Evolutionary conservation across 306 rosid species (phyloP), one percentile per base, ranked within the genome.

Genomic region (Vigna radiata): DNA sequence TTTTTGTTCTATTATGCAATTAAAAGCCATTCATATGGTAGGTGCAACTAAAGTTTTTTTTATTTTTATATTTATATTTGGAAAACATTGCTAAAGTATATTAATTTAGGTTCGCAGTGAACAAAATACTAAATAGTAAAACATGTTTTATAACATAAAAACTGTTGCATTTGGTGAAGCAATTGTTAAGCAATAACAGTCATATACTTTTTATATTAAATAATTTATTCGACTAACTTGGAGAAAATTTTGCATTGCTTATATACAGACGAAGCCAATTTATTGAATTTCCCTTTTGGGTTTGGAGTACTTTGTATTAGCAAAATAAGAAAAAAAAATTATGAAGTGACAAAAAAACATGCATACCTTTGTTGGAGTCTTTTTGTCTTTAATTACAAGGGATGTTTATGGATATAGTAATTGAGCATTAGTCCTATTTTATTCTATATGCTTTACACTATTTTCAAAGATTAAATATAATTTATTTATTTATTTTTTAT

Each of bases 1-100:
- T 65, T 64, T 41, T 54, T 64, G 56, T 79, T 63, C 39, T 15
- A 46, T 18, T 21, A 50, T 76, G 25, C 49, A 50, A 19, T 23
- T 36, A 36, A 48, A 65, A 33, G 52, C 36, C 4, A 73, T n/a
- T 47, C 8, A 49, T 9, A 18, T 4, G 78, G 78, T 70, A 53
- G 75, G 78, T 64, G 79, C 49, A 54, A 77, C 85, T 49, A 33
- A 61, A 3, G 11, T 19, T 60, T 8, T 44, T 73, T 47, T 58
- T 5, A 33, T 23, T 66, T 59, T 48, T 75, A 41, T 59, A 60
- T 10, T 39, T 68, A 29, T 11, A 56, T n/a, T 2, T 41, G 17
- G 53, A 64, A 9, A 43, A 14, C 43, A 21, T 56, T 33, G 71
- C 37, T 11, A 21, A 39, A 16, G 25, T 18, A 23, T 44, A 64